Base-by-base conservation (phyloP, 768 basidiomycete species). In the Hysterangium stoloniferum region DNA sequence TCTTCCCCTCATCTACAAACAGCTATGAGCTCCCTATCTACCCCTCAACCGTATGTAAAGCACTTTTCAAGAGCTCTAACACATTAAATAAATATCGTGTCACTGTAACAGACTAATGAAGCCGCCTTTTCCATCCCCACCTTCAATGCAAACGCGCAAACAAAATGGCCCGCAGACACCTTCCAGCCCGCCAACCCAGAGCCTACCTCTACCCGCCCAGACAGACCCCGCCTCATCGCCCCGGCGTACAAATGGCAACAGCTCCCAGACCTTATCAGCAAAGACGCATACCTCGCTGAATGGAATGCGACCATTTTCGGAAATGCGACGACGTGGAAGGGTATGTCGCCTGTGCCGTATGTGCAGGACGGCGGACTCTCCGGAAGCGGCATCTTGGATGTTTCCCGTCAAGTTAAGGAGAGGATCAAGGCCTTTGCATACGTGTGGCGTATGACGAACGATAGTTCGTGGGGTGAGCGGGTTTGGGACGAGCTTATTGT, bases 231-330 rank as follows among this genome's bases (percentile, higher is more conserved):
- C 37, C 75, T 99, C 43, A 84, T 96, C 58, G 96, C 95, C 13
- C 92, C 95, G 20, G 59, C 75, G 8, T 93, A 92, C 76, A 93
- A 91, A 67, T 98, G 96, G 95, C 65, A 74, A 13, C 87, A 80
- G 11, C 79, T 99, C 22, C 80, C 85, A 4, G 61, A 63, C 20
- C 74, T 96, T 58, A 95, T 98, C 60, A 66, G 73, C 48, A 77
- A 71, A 46, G 91, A 98, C 63, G 80, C 88, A 3, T 98, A 99
- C 70, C 75, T 98, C 60, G 70, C 75, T 52, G 72, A 68, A 53
- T 98, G 95, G 95, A 96, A 99, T 65, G 73, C 74, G 20, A 86
- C 89, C 40, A 97, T 98, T 62, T 86, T 97, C 56, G 71, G 65
- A 45, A 97, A 98, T 67, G 96, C 93, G 12, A 78, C 87, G 0